Base-by-base conservation (phyloP, 257 asterid genomes). In the Lantana camara region DNA sequence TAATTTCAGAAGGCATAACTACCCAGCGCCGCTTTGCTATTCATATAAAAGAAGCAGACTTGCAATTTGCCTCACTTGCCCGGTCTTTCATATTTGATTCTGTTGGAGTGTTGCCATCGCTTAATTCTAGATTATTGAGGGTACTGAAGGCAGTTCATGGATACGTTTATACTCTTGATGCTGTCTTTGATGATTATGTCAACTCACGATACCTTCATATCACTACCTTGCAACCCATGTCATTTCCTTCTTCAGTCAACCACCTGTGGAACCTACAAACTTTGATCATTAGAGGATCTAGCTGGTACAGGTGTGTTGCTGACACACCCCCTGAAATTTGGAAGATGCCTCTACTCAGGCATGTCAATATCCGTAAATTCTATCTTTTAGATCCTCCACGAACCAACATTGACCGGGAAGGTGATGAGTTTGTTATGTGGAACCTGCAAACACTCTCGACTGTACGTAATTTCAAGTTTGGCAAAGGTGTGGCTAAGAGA, bases 221-320 rank as follows among this genome's bases (percentile, higher is more conserved):
- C 47, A 0, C 7, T 0, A 1, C 11, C 24, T 37, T n/a, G 17
- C 9, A 27, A 5, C 4, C 2, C 32, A 27, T 2, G 32, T 27
- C 9, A 0, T 15, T 61, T 61, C 48, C 50, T 45, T 30, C 59
- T 22, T 42, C 44, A 1, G 3, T 61, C 20, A 7, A 23, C 7
- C 50, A 14, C 17, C 42, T 67, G 1, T 63, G 71, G 71, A 63
- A 63, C 56, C 52, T 63, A 9, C 60, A 63, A n/a, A 63, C 42
- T 0, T 11, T 70, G 1, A 22, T 63, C 6, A 0, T 57, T 19
- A 10, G 0, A 0, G 8, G 11, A 8, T 6, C 5, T 11, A 3
- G 0, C 5, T 0, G 35, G 8, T 34, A 1, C 13, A 2, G n/a
- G n/a, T n/a, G n/a, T n/a, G 2, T 6, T 9, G 7, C 5, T n/a